Evolutionary conservation across 139 green algal species (phyloP).

Genomic region (Coelastrella sp.): DNA sequence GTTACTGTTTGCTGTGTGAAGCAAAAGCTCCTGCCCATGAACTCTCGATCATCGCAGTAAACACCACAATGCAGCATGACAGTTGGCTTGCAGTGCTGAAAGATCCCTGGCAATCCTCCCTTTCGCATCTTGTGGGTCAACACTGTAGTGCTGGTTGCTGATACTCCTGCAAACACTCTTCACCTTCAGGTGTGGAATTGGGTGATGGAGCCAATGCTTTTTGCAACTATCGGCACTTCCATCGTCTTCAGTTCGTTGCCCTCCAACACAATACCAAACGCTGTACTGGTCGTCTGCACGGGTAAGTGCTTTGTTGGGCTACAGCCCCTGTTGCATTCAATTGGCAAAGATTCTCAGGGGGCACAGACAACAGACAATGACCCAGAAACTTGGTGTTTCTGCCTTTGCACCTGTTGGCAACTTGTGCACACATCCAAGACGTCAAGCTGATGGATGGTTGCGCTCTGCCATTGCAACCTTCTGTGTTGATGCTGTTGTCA

Average conservation of each 20-base stretch:
- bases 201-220: conserved; percentile 83
- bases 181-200: conserved; percentile 65
- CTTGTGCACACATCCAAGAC: too few relatives aligned
- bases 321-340: too few relatives aligned
- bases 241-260: conserved; percentile 70
- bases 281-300: conserved; percentile 68
- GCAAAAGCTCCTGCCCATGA: too few relatives aligned
- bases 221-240: conserved; percentile 81
- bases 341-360: too few relatives aligned
- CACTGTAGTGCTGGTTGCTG: neutral
- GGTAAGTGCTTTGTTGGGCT: neutral
- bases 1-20: too few relatives aligned
- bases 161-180: neutral
- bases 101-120: too few relatives aligned
- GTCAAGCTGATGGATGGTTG: too few relatives aligned
- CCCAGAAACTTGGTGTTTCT: neutral
- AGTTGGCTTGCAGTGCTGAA: too few relatives aligned
- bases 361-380: too few relatives aligned
- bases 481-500: neutral
- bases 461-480: neutral
- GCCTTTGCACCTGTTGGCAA: neutral
- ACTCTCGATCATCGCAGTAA: too few relatives aligned
- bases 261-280: conserved; percentile 63
- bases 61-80: too few relatives aligned
- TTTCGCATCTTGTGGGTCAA: too few relatives aligned